Base-by-base conservation (phyloP, 179 eudicot genomes). In the Silene noctiflora region DNA sequence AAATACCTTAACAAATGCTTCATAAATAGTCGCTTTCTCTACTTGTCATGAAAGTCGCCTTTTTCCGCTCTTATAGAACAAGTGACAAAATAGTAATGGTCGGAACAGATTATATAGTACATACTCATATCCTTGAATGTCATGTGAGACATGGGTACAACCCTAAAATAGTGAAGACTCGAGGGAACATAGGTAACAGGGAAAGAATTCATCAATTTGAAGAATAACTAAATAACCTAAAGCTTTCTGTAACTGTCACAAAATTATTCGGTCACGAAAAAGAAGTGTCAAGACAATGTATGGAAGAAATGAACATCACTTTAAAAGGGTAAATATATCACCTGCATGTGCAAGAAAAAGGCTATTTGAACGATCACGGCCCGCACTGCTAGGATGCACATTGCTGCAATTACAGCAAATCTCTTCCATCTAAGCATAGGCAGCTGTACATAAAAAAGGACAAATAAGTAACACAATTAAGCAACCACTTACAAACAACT, bases 341-440 rank as follows among this genome's bases (percentile, higher is more conserved):
- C 98, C 98, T 94, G 98, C 56, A 94, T 78, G 84, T 94, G 98
- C 83, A 94, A 82, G 83, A 86, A 94, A 82, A 94, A 94, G 31
- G 98, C 98, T 73, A 94, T 85, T 81, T 94, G 98, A 80, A 94
- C 98, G 75, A 94, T 91, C 68, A 94, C 81, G 42, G 98, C 98
- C 44, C 98, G 92, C 42, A 94, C 98, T 72, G 91, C 97, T 48
- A 94, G 84, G 87, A 94, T 94, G 85, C 98, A 94, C 93, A 89
- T 89, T 17, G 98, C 98, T 61, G 97, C 98, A 80, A 92, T 87
- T 59, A 92, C 66, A 51, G 97, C 98, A 85, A 86, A 92, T 81
- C 98, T 84, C 90, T 94, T 94, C 98, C 98, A 94, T 86, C 98
- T 86, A 82, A 94, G 76, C 85, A 89, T 48, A 56, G 98, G 98